Evolutionary conservation across 83 land plant genomes (phyloP), one percentile per base, ranked within the genome.

Genomic region (Thuja plicata): DNA sequence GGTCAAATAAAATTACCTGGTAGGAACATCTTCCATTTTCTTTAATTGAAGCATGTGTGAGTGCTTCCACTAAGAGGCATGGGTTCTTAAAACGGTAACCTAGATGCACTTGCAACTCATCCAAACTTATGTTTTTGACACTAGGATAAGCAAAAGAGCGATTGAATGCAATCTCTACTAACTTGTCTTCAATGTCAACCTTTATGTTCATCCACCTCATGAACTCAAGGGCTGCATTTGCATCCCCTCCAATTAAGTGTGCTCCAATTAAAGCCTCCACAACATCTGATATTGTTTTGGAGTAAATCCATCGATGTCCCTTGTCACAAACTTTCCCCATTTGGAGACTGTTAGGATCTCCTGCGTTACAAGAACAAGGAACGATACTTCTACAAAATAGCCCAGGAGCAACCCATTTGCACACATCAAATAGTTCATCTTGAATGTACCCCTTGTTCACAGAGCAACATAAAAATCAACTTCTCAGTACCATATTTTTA

Each of bases 191-290:
- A 80, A 91, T 82, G 24, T 95, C 94, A 87, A 91, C 92, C 50
- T 93, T 95, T 6, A 97, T 91, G 24, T 95, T 95, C 85, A 97
- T 89, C 99, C 98, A 97, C 73, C 91, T 93, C 99, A 98, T 93
- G 87, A 97, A 88, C 32, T 87, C 90, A 79, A 96, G 73, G 40
- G 99, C 98, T 86, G 94, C 95, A 62, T n/a, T 46, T 15, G 92
- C 62, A 43, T 96, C 96, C 76, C 97, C 98, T 32, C 89, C 94
- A 41, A 95, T 92, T 88, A 94, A 90, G 85, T 95, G 94, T 40
- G 99, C 99, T 71, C 99, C 99, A 76, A 98, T 95, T 3, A 98
- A 90, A 40, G 99, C 96, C 91, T 98, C 99, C 84, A 93, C 94
- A 88, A 94, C 97, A 92, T 98, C 99, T 15, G 99, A 87, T 77